A percentile compares a stretch with the other conserved stretches of the same genome.
These are phyloP conservation scores for Fusarium guadeloupense DNA, from an alignment of 2,329 filamentous ascomycete species.

Conservation along the genomic window DNA sequence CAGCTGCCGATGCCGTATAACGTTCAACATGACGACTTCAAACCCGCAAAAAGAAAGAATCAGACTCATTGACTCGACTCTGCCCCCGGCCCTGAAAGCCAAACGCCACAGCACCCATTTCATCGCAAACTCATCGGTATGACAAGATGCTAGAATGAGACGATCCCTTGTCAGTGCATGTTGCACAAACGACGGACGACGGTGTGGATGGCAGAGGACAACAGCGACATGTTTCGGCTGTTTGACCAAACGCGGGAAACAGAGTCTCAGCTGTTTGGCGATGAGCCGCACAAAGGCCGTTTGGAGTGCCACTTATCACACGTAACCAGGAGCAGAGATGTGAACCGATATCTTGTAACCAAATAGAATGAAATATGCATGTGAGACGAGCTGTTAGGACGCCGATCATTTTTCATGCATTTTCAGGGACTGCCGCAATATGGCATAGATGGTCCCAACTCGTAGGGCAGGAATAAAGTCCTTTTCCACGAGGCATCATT, in stretches of 20 bases:
- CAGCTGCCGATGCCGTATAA: constrained; percentile 14
- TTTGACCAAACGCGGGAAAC: constrained; percentile 34
- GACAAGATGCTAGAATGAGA: constrained; percentile 26
- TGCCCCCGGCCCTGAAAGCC: background rate
- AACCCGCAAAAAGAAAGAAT: background rate
- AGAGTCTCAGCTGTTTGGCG: constrained; percentile 15
- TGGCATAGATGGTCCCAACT: constrained; percentile 17
- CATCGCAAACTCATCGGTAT: constrained; percentile 20
- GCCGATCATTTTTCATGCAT: constrained; percentile 18
- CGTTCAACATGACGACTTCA: constrained; percentile 8
- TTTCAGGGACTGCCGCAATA: background rate
- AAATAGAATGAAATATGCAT: constrained; percentile 7
- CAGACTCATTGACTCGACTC: constrained; percentile 16
- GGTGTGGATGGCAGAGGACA: constrained; percentile 23
- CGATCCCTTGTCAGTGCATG: constrained; percentile 17
- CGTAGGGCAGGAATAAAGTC: constrained; percentile 14
- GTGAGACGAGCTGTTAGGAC: constrained; percentile 4
- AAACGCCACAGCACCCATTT: constrained; percentile 15
- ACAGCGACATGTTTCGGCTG: constrained; percentile 35
- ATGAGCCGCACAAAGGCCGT: constrained; percentile 14
- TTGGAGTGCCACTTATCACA: constrained; percentile 11
- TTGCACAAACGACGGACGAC: constrained; percentile 27
- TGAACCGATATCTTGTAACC: constrained; percentile 8
- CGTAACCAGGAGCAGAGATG: background rate
- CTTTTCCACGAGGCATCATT: constrained; percentile 1